Evolutionary conservation across 2,329 filamentous ascomycete genomes (phyloP).

Genomic region (Calonectria honghensis): DNA sequence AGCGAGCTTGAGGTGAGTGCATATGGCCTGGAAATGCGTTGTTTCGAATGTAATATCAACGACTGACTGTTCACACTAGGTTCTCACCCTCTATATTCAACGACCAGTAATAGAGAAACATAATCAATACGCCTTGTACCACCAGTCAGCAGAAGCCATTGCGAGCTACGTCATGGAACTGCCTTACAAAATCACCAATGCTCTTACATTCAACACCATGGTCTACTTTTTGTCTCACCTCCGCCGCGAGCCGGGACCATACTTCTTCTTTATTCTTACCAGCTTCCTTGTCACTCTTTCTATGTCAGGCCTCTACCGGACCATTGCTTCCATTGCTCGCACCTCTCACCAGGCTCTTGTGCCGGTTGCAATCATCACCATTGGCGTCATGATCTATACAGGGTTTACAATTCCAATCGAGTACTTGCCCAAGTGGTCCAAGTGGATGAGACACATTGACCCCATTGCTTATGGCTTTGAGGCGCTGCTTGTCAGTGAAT

Average conservation of each 20-base stretch:
- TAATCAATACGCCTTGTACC: constrained; percentile 59
- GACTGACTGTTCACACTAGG: constrained; percentile 52
- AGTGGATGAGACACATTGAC: constrained; percentile 80
- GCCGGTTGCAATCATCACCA: constrained; percentile 59
- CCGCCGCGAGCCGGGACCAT: constrained; percentile 63
- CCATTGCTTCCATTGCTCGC: constrained; percentile 50
- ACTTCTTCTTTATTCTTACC: constrained; percentile 67
- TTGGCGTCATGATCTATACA: constrained; percentile 61
- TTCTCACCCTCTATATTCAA: constrained; percentile 58
- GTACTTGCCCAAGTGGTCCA: constrained; percentile 76
- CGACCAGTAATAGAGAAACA: constrained; percentile 61
- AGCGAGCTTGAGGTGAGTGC: constrained; percentile 57
- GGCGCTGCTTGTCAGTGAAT: constrained; percentile 79
- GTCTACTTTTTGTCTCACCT: constrained; percentile 69
- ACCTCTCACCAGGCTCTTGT: constrained; percentile 58
- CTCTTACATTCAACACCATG: constrained; percentile 63
- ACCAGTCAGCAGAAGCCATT: constrained; percentile 56
- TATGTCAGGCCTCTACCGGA: constrained; percentile 77
- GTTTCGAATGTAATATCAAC: too few species aligned
- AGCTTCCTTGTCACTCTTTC: constrained; percentile 72
- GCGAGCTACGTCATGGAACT: constrained; percentile 62
- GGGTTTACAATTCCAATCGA: constrained; percentile 66
- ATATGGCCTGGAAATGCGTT: not conserved
- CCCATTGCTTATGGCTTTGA: constrained; percentile 80
- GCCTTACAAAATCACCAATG: constrained; percentile 62